Percentiles rank a stretch among this genome's conserved stretches.
Evolutionary conservation across 768 basidiomycete genomes (phyloP).

Genomic region (Hericium coralloides): DNA sequence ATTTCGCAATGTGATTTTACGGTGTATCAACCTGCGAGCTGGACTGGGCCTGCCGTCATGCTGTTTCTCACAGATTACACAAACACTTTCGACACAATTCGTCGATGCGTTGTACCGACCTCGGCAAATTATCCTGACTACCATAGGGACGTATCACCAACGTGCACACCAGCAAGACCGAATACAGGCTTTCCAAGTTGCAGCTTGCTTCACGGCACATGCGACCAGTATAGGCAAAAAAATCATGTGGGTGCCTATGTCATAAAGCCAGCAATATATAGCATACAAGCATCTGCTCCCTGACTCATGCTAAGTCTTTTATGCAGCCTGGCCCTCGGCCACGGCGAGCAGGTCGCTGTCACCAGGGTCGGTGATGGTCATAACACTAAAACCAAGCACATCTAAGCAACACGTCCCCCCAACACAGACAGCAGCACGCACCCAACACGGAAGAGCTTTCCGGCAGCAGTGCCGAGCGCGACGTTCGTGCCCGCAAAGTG

Average conservation of each 20-base stretch:
- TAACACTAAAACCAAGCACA: conserved; percentile 54
- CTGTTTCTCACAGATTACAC: no score
- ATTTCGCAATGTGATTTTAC: no score
- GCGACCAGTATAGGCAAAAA: no score
- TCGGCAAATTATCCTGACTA: no score
- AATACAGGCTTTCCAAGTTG: no score
- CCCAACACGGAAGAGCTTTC: conserved; percentile 99
- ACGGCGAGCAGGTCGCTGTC: conserved; percentile 92
- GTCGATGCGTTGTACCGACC: no score
- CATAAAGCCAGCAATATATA: conserved; percentile 14
- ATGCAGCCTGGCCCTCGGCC: conserved; percentile 64
- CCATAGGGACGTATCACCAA: no score
- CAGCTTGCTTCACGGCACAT: no score
- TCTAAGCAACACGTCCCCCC: neutral
- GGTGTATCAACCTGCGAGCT: no score
- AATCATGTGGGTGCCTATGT: neutral
- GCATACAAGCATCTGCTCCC: conserved; percentile 6
- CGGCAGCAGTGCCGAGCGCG: conserved; percentile 96
- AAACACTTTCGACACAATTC: no score
- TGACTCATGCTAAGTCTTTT: conserved; percentile 20
- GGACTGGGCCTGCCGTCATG: no score
- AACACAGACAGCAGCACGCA: conserved; percentile 26
- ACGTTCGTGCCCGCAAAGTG: conserved; percentile 98
- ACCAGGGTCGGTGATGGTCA: conserved; percentile 93
- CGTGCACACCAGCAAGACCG: no score